phyloP scores from a whole-genome alignment of 345 rosid genomes.

The Citrus maxima region DNA sequence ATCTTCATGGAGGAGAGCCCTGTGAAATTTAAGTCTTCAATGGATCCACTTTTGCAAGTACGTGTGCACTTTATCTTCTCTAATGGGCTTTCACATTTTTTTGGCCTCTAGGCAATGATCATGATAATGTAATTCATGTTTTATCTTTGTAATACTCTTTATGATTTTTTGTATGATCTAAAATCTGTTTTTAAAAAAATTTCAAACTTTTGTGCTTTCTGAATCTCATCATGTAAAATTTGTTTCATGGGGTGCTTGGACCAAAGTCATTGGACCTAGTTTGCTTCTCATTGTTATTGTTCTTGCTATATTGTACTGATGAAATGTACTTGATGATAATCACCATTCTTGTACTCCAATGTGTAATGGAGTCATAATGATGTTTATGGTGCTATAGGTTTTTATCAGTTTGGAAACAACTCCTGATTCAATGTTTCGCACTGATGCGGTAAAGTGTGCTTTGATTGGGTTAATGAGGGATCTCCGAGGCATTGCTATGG shows the following conservation, averaged over 20 bases:
- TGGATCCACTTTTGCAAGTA: slow-evolving; percentile 94
- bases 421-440: slow-evolving; percentile 82
- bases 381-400: slow-evolving; percentile 45
- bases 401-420: slow-evolving; percentile 82
- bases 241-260: not conserved
- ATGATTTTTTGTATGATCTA: too few relatives aligned
- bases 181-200: too few relatives aligned
- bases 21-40: slow-evolving; percentile 91
- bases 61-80: slow-evolving; percentile 34
- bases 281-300: not conserved
- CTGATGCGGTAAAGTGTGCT: slow-evolving; percentile 90
- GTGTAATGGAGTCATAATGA: not conserved
- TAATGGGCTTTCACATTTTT: not conserved
- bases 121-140: not conserved
- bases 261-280: not conserved
- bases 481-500: slow-evolving; percentile 97
- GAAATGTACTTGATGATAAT: not conserved
- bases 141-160: not conserved
- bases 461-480: slow-evolving; percentile 95
- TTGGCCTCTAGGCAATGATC: not conserved
- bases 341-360: not conserved
- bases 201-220: not conserved
- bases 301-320: not conserved
- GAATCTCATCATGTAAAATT: not conserved
- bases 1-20: slow-evolving; percentile 98